phyloP scores from a whole-genome alignment of 2,329 filamentous ascomycete species.

The Bertia moriformis region DNA sequence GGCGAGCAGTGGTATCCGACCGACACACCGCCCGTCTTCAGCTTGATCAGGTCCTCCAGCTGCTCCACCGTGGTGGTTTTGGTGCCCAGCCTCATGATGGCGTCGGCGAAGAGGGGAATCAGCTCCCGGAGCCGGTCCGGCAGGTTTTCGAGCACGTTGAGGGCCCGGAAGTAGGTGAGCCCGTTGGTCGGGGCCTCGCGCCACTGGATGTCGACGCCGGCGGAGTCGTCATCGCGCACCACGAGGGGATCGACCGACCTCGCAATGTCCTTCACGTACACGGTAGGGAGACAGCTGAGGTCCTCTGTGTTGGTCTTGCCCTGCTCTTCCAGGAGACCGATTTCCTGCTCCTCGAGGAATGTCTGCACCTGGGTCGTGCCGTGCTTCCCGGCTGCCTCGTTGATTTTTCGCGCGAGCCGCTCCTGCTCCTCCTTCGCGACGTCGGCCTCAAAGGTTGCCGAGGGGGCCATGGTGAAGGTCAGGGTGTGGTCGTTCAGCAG shows the following conservation, averaged over 20 bases:
- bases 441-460: conserved; percentile 57
- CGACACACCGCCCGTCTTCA: conserved; percentile 84
- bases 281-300: conserved; percentile 72
- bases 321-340: conserved; percentile 68
- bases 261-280: conserved; percentile 80
- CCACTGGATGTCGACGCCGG: conserved; percentile 67
- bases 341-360: conserved; percentile 62
- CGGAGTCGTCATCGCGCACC: conserved; percentile 49
- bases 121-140: conserved; percentile 73
- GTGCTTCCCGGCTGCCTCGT: conserved; percentile 56
- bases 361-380: conserved; percentile 52
- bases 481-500: conserved; percentile 74
- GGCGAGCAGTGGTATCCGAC: conserved; percentile 73
- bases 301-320: conserved; percentile 73
- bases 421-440: conserved; percentile 63
- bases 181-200: conserved; percentile 88
- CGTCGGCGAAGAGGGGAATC: conserved; percentile 79
- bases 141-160: conserved; percentile 66
- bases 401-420: conserved; percentile 62
- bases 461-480: conserved; percentile 88
- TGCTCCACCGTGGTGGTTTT: conserved; percentile 81
- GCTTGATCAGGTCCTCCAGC: conserved; percentile 86
- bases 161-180: conserved; percentile 83
- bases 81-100: conserved; percentile 85
- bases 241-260: conserved; percentile 50